Base-by-base conservation (phyloP, 2,329 filamentous ascomycete genomes). In the Dactylellina drechsleri region DNA sequence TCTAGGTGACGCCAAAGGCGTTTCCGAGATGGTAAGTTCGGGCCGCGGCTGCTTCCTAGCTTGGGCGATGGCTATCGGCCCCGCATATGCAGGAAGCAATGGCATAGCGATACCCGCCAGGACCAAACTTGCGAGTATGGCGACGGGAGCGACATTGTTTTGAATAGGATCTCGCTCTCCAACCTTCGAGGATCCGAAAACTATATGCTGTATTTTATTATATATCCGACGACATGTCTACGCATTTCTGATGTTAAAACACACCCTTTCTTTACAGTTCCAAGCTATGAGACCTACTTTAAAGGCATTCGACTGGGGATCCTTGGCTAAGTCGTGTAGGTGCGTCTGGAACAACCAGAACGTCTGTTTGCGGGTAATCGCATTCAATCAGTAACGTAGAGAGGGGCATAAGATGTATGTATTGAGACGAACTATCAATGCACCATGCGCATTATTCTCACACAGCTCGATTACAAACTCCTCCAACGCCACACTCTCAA, bases 291-390 rank as follows among this genome's bases (percentile, higher is more conserved):
- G 43, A 74, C 71, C 56, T 77, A 80, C 79, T 70, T 80, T 80
- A 83, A 95, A 95, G 58, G 90, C 86, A 79, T 89, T 87, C 76
- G 90, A 90, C 81, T 91, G 90, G 1, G 92, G 92, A 71, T 90
- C 91, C 80, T 86, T 84, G 66, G 91, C 87, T 76, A 95, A 87
- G 81, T 95, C 92, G 84, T 92, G 90, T 31, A 95, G 87, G 81
- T 95, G 93, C 3, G 91, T 94, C 83, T 95, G 92, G 82, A 95
- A 93, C 60, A 95, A 86, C 92, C 92, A 95, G 82, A 95, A 95
- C 41, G 92, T 94, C 92, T 95, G 80, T 60, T 28, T 18, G 43
- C 13, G 13, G 26, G 18, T 20, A 49, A 52, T 3, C 28, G 43
- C 47, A 5, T n/a, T 13, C 47, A 36, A 50, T 76, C 49, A 70